Conservation (phyloP, 2,329 filamentous ascomycete species). For the Didymella pinodella region DNA sequence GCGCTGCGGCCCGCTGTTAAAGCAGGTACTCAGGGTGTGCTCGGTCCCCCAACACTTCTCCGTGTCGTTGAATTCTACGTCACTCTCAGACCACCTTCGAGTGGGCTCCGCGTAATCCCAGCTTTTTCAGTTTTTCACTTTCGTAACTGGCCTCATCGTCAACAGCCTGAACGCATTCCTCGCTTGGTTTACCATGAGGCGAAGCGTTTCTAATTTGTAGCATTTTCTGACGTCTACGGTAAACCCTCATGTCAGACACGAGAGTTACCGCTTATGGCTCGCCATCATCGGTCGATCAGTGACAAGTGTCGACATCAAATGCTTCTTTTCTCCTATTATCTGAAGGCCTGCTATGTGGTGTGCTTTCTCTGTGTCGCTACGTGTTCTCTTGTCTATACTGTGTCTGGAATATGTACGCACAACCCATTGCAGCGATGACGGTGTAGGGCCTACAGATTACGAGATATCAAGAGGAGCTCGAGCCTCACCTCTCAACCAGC, state of each 20-base stretch:
- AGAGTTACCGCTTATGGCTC: conserved; percentile 2
- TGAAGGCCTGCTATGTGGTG: neutral
- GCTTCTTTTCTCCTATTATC: neutral
- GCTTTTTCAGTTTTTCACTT: neutral
- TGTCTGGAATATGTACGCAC: neutral
- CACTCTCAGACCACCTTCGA: conserved; percentile 2
- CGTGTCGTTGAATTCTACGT: neutral
- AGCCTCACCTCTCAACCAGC: neutral
- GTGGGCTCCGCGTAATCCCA: neutral
- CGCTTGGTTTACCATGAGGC: conserved; percentile 8
- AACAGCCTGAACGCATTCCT: conserved; percentile 4
- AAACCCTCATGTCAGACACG: conserved; percentile 15
- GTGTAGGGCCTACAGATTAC: neutral
- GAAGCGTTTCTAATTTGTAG: neutral
- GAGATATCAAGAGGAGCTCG: conserved; percentile 19
- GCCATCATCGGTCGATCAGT: neutral
- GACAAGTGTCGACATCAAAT: neutral
- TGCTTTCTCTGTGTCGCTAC: neutral
- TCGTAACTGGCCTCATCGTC: too few relatives aligned
- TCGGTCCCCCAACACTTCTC: conserved; percentile 6
- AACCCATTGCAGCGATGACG: neutral
- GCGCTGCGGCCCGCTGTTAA: conserved; percentile 14
- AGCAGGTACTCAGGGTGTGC: conserved; percentile 18
- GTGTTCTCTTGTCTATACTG: neutral
- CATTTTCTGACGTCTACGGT: conserved; percentile 8